Conservation (phyloP, 345 rosid genomes). For the Acer negundo region DNA sequence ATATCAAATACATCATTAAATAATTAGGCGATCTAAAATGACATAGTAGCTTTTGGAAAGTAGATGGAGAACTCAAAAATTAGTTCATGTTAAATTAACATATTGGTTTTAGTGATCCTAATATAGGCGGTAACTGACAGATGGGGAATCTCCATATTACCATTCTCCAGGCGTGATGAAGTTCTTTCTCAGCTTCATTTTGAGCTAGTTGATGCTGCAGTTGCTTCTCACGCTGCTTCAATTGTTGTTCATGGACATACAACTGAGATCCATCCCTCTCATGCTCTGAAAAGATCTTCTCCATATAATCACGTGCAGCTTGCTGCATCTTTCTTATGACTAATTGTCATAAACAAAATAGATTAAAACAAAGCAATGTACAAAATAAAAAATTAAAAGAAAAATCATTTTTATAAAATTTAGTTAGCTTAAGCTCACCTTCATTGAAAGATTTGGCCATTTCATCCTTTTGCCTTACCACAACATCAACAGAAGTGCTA, state of each 20-base stretch:
- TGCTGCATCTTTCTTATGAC: constrained; percentile 45
- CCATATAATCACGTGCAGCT: constrained; percentile 32
- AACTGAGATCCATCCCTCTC: constrained; percentile 37
- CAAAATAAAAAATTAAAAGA: constrained; percentile 3
- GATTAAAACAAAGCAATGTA: background rate
- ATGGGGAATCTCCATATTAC: constrained; percentile 28
- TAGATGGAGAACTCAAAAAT: background rate
- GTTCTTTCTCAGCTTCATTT: constrained; percentile 51
- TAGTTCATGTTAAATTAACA: constrained; percentile 5
- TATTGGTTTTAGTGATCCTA: constrained; percentile 6
- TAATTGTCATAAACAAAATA: constrained; percentile 11
- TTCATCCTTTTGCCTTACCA: constrained; percentile 37
- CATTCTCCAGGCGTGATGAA: constrained; percentile 45
- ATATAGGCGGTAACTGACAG: constrained; percentile 4
- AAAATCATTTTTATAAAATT: background rate
- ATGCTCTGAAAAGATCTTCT: constrained; percentile 48
- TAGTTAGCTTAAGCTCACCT: constrained; percentile 33
- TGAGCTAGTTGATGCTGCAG: constrained; percentile 44
- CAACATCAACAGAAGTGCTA: constrained; percentile 15
- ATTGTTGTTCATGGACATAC: constrained; percentile 32
- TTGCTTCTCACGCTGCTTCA: constrained; percentile 47
- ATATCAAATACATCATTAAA: background rate
- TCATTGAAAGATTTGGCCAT: constrained; percentile 53
- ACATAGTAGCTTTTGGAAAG: background rate
- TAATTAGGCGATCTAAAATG: background rate